A percentile compares a stretch with the other conserved stretches of the same genome.
phyloP scores from a whole-genome alignment of 768 basidiomycete genomes.

The Boletus insuetus region DNA sequence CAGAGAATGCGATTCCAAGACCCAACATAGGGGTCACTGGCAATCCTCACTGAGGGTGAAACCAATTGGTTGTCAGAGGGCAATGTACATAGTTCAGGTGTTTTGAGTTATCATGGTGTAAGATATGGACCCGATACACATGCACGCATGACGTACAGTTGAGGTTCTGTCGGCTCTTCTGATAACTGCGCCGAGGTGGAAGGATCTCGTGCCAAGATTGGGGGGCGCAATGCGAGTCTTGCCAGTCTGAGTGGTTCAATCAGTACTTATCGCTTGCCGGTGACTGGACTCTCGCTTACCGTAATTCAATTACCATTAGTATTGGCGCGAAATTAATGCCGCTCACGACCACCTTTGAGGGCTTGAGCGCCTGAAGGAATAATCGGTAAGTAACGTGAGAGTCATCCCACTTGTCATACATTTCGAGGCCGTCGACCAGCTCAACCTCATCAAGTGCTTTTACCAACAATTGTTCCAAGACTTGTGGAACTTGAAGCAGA shows the following conservation, averaged over 20 bases:
- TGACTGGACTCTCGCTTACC: background rate
- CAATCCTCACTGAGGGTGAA: background rate
- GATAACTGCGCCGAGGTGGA: background rate
- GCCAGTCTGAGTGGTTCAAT: background rate
- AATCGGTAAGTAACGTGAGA: background rate
- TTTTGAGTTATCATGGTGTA: background rate
- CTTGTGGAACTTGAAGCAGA: background rate
- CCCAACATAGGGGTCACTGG: too few relatives aligned
- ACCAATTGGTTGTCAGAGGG: background rate
- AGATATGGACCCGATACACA: background rate
- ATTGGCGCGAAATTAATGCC: background rate
- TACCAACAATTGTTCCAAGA: background rate
- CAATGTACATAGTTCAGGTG: background rate
- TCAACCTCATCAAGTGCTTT: background rate
- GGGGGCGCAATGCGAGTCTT: background rate
- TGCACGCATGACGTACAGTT: slow-evolving; percentile 16
- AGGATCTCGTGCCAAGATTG: slow-evolving; percentile 9
- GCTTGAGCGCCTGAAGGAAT: background rate
- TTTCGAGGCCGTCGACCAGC: background rate
- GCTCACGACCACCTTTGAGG: background rate
- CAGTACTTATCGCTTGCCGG: background rate
- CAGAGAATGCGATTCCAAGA: background rate
- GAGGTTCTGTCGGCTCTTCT: slow-evolving; percentile 2
- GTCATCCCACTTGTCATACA: background rate
- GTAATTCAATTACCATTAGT: background rate